Evolutionary conservation across 345 rosid genomes (phyloP).

Genomic region (Acer yangbiense): DNA sequence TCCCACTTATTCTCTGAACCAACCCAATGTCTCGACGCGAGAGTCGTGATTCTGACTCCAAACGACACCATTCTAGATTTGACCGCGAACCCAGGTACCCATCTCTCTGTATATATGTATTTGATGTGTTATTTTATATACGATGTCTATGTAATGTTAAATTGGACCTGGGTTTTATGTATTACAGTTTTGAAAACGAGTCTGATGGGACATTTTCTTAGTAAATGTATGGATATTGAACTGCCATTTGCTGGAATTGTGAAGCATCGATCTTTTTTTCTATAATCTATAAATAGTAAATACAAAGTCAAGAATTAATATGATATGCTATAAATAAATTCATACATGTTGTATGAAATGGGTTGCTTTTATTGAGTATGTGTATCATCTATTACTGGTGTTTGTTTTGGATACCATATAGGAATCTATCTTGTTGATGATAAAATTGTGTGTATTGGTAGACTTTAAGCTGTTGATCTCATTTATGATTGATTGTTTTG

Average conservation of each 20-base stretch:
- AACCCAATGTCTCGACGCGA: slow-evolving; percentile 2
- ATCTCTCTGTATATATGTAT: background rate
- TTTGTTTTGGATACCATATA: background rate
- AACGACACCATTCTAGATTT: slow-evolving; percentile 49
- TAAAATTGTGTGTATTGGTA: too few relatives aligned
- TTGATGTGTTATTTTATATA: background rate
- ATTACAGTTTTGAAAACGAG: background rate
- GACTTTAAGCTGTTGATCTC: background rate
- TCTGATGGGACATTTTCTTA: background rate
- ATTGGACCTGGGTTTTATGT: background rate
- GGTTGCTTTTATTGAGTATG: background rate
- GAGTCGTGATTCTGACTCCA: slow-evolving; percentile 54
- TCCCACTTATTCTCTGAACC: too few relatives aligned
- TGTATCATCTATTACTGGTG: background rate
- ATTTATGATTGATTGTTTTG: background rate
- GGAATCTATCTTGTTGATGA: too few relatives aligned
- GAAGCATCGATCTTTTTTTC: background rate
- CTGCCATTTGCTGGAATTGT: background rate
- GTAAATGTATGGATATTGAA: background rate
- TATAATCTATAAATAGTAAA: background rate
- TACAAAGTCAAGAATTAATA: background rate
- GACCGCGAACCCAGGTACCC: slow-evolving; percentile 63
- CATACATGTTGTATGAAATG: background rate
- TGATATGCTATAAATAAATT: background rate
- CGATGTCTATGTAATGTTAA: background rate